phyloP scores from a whole-genome alignment of 331 rosid species.

The Prunus yedoensis region DNA sequence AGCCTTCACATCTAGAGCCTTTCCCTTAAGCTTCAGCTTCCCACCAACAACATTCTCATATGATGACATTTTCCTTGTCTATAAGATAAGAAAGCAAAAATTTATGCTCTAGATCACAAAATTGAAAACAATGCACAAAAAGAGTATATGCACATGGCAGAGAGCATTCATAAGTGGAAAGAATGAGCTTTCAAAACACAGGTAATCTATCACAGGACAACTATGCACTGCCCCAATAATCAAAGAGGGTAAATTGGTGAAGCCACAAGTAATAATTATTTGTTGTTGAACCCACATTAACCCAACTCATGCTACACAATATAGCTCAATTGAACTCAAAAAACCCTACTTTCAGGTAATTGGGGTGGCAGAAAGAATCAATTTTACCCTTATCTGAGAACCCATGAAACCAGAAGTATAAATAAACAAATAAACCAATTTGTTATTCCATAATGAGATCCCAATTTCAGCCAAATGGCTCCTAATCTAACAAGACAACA shows the following conservation, averaged over 20 bases:
- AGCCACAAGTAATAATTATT: too few species aligned
- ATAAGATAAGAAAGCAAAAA: not conserved
- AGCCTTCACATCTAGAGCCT: slow-evolving; percentile 88
- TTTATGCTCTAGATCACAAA: not conserved
- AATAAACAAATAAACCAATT: not conserved
- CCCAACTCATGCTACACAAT: not conserved
- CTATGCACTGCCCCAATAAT: not conserved
- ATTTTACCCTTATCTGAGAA: not conserved
- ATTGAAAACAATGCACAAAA: not conserved
- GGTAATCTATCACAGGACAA: not conserved
- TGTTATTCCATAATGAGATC: not conserved
- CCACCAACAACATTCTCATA: slow-evolving; percentile 91
- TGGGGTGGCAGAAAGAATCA: not conserved
- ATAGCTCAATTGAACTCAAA: not conserved
- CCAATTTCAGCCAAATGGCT: too few species aligned
- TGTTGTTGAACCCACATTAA: not conserved
- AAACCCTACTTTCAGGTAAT: not conserved
- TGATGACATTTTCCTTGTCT: slow-evolving; percentile 46
- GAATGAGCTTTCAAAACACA: not conserved
- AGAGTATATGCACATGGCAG: not conserved
- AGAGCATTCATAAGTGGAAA: not conserved
- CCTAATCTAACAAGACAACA: too few species aligned
- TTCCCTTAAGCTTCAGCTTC: slow-evolving; percentile 91
- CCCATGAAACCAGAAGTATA: not conserved
- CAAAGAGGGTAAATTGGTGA: not conserved